Evolutionary conservation across 305 asterid genomes (phyloP), one percentile per base, ranked within the genome.

Genomic region (Fraxinus latifolia): DNA sequence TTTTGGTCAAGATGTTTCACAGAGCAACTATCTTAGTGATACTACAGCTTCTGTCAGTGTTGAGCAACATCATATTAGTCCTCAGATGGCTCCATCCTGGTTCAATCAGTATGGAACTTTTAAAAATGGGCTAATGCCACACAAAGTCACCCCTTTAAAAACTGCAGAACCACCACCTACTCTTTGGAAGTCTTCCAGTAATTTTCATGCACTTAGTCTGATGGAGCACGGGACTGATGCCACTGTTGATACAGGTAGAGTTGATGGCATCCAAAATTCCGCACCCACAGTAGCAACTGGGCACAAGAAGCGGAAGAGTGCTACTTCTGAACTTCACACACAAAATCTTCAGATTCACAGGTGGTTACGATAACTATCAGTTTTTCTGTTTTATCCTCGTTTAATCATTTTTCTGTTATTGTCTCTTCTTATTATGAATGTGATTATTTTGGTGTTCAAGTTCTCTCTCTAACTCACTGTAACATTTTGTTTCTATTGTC

Each of bases 11-110:
- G 85, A 87, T 75, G 89, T 77, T 76, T 83, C 92, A 81, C 93
- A 77, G 80, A 84, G 82, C 72, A 77, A 79, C 60, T 78, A 84
- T 83, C 78, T 44, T 78, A 23, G 72, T 62, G 31, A 62, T 62
- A 23, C 15, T 62, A 62, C 72, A 21, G 33, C 72, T 23, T 25
- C 72, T 9, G 15, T 62, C 3, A 62, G 29, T 21, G 72, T 25
- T 23, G 72, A 62, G 72, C 31, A 62, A 21, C 72, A 14, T 21
- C 33, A 62, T 21, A 12, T 62, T 62, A 62, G 82, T 83, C 91
- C 92, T 25, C 95, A 91, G 87, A 91, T 94, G 92, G 93, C 91
- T 12, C 90, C 95, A 33, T 88, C 95, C 23, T 91, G 94, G 98
- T 90, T 91, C 80, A 89, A 82, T 86, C 94, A 88, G 83, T 87